Base-by-base conservation (phyloP, 1,284 basidiomycete genomes). In the Phylloporus sp. region DNA sequence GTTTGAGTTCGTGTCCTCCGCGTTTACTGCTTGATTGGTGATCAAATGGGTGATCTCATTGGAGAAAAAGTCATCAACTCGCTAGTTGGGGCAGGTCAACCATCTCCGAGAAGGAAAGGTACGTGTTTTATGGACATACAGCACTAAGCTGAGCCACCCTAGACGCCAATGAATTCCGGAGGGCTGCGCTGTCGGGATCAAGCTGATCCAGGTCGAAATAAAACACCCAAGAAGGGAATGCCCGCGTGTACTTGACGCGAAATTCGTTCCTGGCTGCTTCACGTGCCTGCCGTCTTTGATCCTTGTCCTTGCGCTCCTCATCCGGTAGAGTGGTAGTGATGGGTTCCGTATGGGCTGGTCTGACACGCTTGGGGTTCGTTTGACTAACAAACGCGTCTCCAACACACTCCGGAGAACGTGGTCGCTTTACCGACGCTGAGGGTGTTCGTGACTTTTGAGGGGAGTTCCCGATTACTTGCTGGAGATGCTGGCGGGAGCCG, bases 21-120 rank as follows among this genome's bases (percentile, higher is more conserved):
- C 43, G 27, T 81, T 76, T 68, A 83, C 72, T 63, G 85, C 73
- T 70, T 86, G 83, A 80, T 92, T 85, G 73, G 92, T 93, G 75
- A 98, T 91, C 71, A 98, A 86, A 80, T 98, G 96, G 0, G 95
- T 95, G 56, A 96, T 89, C 59, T 90, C 87, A 65, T 87, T 91
- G 27, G 92, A 94, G 81, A 97, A 96, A 85, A 97, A 97, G 72
- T 92, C 89, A 69, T 96, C 94, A 70, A 95, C 86, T 58, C 84
- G 84, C 94, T 96, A 74, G 47, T 70, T 52, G 62, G 62, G 66
- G 39, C 43, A 27, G 53, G 43, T 67, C 19, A 64, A 53, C 68
- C 3, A 29, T 61, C 63, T 27, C 27, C 29, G 10, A 68, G 25
- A 55, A 49, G 17, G 53, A 25, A 58, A 20, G 27, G 65, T 5